phyloP scores from a whole-genome alignment of 2,329 filamentous ascomycete species.

The Nemania abortiva region DNA sequence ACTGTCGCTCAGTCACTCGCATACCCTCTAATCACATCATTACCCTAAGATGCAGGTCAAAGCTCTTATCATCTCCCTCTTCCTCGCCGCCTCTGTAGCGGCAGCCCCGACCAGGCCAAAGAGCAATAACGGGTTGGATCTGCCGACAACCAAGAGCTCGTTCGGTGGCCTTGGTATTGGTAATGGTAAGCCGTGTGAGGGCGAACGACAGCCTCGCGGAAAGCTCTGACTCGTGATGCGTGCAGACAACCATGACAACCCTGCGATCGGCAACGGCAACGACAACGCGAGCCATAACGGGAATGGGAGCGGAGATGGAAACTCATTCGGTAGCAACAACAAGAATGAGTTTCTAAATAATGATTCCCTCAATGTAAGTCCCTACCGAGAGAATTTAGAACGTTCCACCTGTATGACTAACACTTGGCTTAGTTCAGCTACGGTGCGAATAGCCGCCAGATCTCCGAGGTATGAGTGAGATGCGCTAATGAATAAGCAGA shows the following conservation, averaged over 20 bases:
- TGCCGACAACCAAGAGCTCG: neutral
- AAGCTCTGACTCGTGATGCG: neutral
- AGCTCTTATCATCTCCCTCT: conserved; percentile 12
- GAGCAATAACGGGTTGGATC: neutral
- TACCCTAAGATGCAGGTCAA: conserved; percentile 21
- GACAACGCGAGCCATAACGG: conserved; percentile 7
- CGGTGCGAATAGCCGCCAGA: conserved; percentile 22
- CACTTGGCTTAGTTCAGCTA: conserved; percentile 7
- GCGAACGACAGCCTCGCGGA: too few species aligned
- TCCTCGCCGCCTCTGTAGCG: conserved; percentile 15
- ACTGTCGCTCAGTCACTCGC: neutral
- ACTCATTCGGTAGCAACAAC: conserved; percentile 5
- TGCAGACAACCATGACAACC: conserved; percentile 7
- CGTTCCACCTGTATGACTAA: neutral
- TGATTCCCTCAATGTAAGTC: conserved; percentile 21
- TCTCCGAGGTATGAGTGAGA: conserved; percentile 24
- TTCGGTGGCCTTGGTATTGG: neutral
- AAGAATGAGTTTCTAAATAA: conserved; percentile 17
- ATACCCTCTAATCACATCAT: neutral
- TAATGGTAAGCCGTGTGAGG: conserved; percentile 4
- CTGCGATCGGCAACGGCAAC: conserved; percentile 1
- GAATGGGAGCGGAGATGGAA: conserved; percentile 12
- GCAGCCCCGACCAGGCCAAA: conserved; percentile 8
- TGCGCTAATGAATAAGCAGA: conserved; percentile 22
- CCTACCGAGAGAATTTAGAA: too few species aligned